Conservation (phyloP, 768 basidiomycete genomes). For the Lactarius hatsudake region DNA sequence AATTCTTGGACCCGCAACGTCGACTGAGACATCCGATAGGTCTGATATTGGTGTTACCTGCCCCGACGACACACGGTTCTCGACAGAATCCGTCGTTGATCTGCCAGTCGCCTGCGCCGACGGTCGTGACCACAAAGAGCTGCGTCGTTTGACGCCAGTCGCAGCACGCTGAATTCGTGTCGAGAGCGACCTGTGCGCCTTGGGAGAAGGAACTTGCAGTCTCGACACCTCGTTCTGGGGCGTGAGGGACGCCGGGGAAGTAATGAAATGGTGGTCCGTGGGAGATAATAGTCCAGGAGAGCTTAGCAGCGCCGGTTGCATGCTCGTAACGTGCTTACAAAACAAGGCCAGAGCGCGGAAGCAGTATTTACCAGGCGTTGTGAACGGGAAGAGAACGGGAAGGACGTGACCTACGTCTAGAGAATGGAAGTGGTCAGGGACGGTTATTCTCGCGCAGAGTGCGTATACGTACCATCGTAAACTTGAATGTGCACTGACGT, state of each 20-base stretch:
- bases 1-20: constrained; percentile 27
- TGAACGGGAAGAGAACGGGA: constrained; percentile 72
- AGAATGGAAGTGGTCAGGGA: neutral
- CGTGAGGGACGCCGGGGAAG: neutral
- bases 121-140: constrained; percentile 2
- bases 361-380: constrained; percentile 76
- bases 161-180: constrained; percentile 11
- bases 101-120: neutral
- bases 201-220: neutral
- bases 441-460: constrained; percentile 13
- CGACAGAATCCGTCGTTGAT: neutral
- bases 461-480: constrained; percentile 68
- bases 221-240: neutral
- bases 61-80: constrained; percentile 1
- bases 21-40: constrained; percentile 23
- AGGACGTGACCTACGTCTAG: constrained; percentile 70
- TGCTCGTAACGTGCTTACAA: constrained; percentile 60
- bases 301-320: constrained; percentile 27
- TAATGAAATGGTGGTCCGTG: neutral
- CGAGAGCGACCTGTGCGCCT: constrained; percentile 3
- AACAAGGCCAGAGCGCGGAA: constrained; percentile 76
- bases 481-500: constrained; percentile 91
- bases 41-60: constrained; percentile 5
- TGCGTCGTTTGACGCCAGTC: constrained; percentile 5
- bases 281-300: neutral